These are phyloP conservation scores for Testicularia cyperi DNA, from an alignment of 1,284 basidiomycete genomes.

Conservation along the genomic window DNA sequence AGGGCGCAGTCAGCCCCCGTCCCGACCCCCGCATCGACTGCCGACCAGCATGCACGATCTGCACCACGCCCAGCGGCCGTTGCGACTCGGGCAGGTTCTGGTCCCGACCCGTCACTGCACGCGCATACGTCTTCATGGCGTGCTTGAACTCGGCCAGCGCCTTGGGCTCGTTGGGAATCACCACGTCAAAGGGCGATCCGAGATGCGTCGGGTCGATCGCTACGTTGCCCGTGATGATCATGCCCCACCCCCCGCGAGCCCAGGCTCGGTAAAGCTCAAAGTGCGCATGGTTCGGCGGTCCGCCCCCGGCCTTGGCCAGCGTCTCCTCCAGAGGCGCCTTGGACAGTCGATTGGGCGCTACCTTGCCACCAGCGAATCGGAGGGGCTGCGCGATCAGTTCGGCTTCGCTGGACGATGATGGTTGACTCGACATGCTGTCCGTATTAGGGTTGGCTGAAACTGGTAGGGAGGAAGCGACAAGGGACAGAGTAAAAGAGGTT, in stretches of 20 bases:
- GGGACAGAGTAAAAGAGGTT: no score
- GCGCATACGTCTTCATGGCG: conserved; percentile 45
- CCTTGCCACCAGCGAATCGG: conserved; percentile 66
- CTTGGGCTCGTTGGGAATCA: conserved; percentile 65
- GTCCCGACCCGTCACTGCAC: conserved; percentile 38
- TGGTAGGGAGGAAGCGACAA: no score
- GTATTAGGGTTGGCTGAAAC: no score
- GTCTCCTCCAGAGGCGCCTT: conserved; percentile 60
- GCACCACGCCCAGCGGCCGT: conserved; percentile 66
- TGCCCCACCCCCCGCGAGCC: conserved; percentile 79
- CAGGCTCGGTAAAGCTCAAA: conserved; percentile 73
- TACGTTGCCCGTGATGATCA: conserved; percentile 84
- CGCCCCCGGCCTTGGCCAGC: conserved; percentile 44
- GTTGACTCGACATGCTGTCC: conserved; percentile 7
- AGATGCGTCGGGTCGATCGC: conserved; percentile 74
- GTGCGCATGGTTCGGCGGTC: conserved; percentile 63
- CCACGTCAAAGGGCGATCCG: conserved; percentile 76
- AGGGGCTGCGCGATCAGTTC: conserved; percentile 62
- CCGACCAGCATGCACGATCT: conserved; percentile 81
- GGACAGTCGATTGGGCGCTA: conserved; percentile 63
- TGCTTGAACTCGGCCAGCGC: conserved; percentile 52
- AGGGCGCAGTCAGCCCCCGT: conserved; percentile 66
- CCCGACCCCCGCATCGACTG: conserved; percentile 77
- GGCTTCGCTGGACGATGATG: no score
- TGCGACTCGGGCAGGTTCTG: conserved; percentile 56